A percentile compares a stretch with the other conserved stretches of the same genome.
Evolutionary conservation across 1,284 basidiomycete species (phyloP).

Genomic region (Malassezia caprae): DNA sequence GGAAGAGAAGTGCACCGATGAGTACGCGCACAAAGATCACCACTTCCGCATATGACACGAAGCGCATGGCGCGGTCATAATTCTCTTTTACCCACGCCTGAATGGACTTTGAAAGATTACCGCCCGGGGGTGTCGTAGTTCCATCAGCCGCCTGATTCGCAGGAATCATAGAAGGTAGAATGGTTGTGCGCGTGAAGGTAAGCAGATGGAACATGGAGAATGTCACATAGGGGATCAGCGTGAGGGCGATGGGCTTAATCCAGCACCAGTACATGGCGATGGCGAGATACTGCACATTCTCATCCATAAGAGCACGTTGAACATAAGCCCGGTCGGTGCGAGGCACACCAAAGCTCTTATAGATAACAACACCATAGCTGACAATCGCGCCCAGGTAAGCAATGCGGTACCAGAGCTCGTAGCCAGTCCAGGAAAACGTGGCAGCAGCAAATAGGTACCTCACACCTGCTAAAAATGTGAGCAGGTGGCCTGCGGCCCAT

Average conservation of each 20-base stretch:
- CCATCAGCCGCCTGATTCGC: slow-evolving; percentile 21
- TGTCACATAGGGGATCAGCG: slow-evolving; percentile 45
- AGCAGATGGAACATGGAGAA: slow-evolving; percentile 48
- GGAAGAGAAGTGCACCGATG: slow-evolving; percentile 41
- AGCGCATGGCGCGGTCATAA: slow-evolving; percentile 48
- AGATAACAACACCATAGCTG: slow-evolving; percentile 48
- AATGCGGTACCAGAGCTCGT: slow-evolving; percentile 39
- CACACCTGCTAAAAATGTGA: slow-evolving; percentile 43
- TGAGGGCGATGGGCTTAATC: slow-evolving; percentile 46
- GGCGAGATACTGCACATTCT: slow-evolving; percentile 48
- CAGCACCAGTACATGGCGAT: slow-evolving; percentile 48
- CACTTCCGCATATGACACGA: slow-evolving; percentile 47
- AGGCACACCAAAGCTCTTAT: slow-evolving; percentile 46
- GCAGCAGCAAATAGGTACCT: slow-evolving; percentile 37
- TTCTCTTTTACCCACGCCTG: slow-evolving; percentile 48
- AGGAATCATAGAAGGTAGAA: slow-evolving; percentile 34
- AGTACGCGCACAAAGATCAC: slow-evolving; percentile 45
- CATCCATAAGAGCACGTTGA: slow-evolving; percentile 47
- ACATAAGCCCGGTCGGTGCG: slow-evolving; percentile 44
- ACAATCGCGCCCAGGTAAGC: slow-evolving; percentile 47
- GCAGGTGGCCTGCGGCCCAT: slow-evolving; percentile 47
- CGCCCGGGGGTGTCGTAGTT: slow-evolving; percentile 16
- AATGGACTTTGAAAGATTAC: slow-evolving; percentile 31
- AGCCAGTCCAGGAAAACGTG: slow-evolving; percentile 24
- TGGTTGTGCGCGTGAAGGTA: slow-evolving; percentile 37